Evolutionary conservation across 1,139 yeast genomes (phyloP).

Genomic region (Kazachstania sp.): DNA sequence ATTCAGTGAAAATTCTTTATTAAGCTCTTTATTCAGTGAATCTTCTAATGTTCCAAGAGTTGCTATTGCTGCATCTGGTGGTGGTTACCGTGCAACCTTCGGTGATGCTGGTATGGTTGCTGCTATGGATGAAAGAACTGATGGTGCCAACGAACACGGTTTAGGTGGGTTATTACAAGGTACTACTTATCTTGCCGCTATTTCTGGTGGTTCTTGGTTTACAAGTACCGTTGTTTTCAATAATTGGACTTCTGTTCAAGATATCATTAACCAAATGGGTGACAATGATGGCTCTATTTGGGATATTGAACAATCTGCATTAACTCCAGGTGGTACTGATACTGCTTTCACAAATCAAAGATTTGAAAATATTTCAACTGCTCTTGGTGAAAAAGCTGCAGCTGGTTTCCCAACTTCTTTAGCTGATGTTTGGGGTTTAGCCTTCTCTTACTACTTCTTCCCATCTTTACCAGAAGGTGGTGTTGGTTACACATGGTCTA

Average conservation of each 20-base stretch:
- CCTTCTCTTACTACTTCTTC: constrained; percentile 68
- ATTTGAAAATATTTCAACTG: constrained; percentile 35
- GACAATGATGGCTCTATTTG: constrained; percentile 40
- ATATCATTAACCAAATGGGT: constrained; percentile 37
- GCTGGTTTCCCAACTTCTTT: constrained; percentile 74
- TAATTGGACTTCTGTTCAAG: constrained; percentile 69
- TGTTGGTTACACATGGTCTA: constrained; percentile 58
- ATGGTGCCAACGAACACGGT: constrained; percentile 50
- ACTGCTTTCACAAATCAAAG: constrained; percentile 48
- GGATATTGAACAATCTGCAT: constrained; percentile 55
- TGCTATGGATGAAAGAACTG: constrained; percentile 73
- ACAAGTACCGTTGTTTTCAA: constrained; percentile 70
- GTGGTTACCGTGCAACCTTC: constrained; percentile 88
- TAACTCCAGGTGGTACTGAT: constrained; percentile 65
- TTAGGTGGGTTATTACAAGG: constrained; percentile 73
- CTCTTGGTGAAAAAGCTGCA: constrained; percentile 44
- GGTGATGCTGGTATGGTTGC: constrained; percentile 78
- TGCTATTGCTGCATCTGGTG: constrained; percentile 81
- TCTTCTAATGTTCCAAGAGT: constrained; percentile 34
- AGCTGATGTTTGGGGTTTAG: constrained; percentile 89
- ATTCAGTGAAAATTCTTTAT: constrained; percentile 36
- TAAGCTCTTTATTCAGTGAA: constrained; percentile 22
- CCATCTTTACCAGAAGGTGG: constrained; percentile 47
- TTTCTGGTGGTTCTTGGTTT: constrained; percentile 31
- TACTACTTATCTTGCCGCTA: constrained; percentile 63